Evolutionary conservation across 208 protist genomes (phyloP).

Genomic region (Wallacemonas sp.): DNA sequence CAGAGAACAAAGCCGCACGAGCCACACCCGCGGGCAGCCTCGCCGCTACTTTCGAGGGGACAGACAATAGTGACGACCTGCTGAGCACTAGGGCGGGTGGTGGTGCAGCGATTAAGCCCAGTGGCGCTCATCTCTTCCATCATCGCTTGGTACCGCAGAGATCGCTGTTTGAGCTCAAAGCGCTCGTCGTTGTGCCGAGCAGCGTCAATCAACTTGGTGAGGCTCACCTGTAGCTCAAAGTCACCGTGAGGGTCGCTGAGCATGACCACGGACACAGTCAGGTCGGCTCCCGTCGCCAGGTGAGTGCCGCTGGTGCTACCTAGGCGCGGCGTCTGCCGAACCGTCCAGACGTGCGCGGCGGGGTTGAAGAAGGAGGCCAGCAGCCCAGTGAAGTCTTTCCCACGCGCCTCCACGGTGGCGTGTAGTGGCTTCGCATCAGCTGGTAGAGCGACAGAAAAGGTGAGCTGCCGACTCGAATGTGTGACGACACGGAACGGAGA

Average conservation of each 20-base stretch:
- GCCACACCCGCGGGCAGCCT: background rate
- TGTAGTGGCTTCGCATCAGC: slow-evolving; percentile 36
- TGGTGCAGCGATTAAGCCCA: too few species aligned
- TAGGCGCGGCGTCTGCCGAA: slow-evolving; percentile 46
- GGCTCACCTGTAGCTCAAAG: slow-evolving; percentile 40
- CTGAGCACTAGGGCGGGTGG: too few species aligned
- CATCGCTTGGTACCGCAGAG: slow-evolving; percentile 13
- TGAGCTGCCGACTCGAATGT: slow-evolving; percentile 17
- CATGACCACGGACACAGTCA: slow-evolving; percentile 38
- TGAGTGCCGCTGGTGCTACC: too few species aligned
- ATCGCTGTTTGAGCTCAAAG: slow-evolving; percentile 33
- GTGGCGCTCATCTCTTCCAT: background rate
- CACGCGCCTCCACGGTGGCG: slow-evolving; percentile 20
- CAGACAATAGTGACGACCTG: slow-evolving; percentile 10
- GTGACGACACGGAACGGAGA: slow-evolving; percentile 26
- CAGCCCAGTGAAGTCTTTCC: slow-evolving; percentile 27
- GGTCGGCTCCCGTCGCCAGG: slow-evolving; percentile 6
- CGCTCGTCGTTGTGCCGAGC: slow-evolving; percentile 20
- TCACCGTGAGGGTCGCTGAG: slow-evolving; percentile 39
- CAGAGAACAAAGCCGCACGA: slow-evolving; percentile 41
- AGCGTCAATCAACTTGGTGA: slow-evolving; percentile 25
- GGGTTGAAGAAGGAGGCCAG: slow-evolving; percentile 59
- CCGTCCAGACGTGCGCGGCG: slow-evolving; percentile 43
- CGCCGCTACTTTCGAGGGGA: background rate
- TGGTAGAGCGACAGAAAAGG: slow-evolving; percentile 30